These are phyloP conservation scores for Lunularia cruciata DNA, from an alignment of 225 moss, liverwort and hornwort species.

Conservation along the genomic window DNA sequence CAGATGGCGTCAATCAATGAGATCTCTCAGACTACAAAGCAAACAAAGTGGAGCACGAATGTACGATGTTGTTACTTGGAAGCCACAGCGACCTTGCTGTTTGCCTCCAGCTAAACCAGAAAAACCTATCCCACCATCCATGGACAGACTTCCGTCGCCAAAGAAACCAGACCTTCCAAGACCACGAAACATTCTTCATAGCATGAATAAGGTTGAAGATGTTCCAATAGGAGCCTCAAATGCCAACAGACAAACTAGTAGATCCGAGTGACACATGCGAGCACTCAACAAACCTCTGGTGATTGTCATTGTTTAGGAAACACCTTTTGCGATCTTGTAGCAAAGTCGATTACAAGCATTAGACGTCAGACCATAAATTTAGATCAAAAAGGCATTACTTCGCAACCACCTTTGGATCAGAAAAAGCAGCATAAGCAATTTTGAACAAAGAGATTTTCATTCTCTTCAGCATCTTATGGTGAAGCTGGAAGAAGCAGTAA, in stretches of 20 bases:
- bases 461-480: too few relatives aligned
- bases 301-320: too few relatives aligned
- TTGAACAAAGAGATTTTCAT: too few relatives aligned
- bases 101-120: conserved; percentile 39
- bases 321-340: too few relatives aligned
- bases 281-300: too few relatives aligned
- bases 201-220: conserved; percentile 36
- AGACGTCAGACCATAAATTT: too few relatives aligned
- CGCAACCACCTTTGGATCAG: too few relatives aligned
- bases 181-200: conserved; percentile 47
- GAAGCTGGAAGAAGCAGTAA: too few relatives aligned
- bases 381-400: too few relatives aligned
- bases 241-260: conserved; percentile 44
- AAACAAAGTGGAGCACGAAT: conserved; percentile 46
- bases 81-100: conserved; percentile 38
- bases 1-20: conserved; percentile 47
- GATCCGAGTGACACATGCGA: too few relatives aligned
- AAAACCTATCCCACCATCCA: not conserved
- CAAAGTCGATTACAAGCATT: too few relatives aligned
- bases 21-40: conserved; percentile 39
- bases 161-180: conserved; percentile 27
- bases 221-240: conserved; percentile 34
- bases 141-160: conserved; percentile 12
- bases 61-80: conserved; percentile 47
- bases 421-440: too few relatives aligned